Base-by-base conservation (phyloP, 2,329 filamentous ascomycete genomes). In the Aspergillus terreus region DNA sequence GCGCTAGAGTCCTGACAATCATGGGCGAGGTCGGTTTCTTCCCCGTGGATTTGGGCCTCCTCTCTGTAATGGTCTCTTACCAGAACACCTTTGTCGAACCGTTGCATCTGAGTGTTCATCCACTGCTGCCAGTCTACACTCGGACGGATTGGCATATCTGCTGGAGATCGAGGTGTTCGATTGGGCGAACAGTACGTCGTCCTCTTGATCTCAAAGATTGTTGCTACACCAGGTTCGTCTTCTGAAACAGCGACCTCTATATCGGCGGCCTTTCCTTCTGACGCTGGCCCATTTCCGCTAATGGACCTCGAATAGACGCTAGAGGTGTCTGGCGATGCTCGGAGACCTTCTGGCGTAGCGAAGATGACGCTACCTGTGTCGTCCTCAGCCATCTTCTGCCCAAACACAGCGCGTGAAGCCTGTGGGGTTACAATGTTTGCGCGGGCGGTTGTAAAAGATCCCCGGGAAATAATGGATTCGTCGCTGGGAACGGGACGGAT, bases 251-350 rank as follows among this genome's bases (percentile, higher is more conserved):
- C 27, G 12, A 47, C 46, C 19, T 58, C 38, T 9, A 45, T 5
- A 33, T 23, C 38, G 19, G 46, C 21, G 4, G 43, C 44, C n/a
- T 49, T 46, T 11, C 56, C 51, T 21, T 53, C 49, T 10, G 54
- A 53, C 1, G 50, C 51, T 6, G 63, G 61, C 4, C 68, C 65
- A 25, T 64, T 59, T 27, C 67, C 72, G 50, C 69, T 66, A 10
- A 69, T 71, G 9, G 69, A 69, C 49, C 71, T 66, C 14, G 74
- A 76, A 60, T 76, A 76, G 7, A 75, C 52, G 50, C 74, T 76
- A 33, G 72, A 72, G 6, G 35, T 17, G 50, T 58, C 58, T 51
- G 55, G 59, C 17, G 44, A 54, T 11, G 33, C 17, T 19, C 54
- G 51, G 11, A 50, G n/a, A 23, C 27, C 40, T n/a, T 27, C 15